Evolutionary conservation across 768 basidiomycete genomes (phyloP).

Genomic region (Mycena venus): DNA sequence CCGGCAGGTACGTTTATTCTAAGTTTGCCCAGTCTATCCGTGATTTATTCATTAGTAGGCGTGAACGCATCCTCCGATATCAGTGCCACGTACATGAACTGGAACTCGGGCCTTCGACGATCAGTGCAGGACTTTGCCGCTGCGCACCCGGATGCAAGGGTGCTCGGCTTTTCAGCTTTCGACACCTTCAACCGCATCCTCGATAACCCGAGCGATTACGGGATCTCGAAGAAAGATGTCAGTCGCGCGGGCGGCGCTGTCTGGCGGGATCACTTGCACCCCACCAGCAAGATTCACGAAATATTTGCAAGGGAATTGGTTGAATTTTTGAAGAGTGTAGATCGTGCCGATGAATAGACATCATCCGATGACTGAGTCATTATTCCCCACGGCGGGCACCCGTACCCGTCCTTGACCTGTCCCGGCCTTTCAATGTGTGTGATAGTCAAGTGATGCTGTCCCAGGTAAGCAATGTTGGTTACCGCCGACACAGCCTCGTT

Average conservation of each 20-base stretch:
- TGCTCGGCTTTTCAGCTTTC: constrained; percentile 64
- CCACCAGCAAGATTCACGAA: constrained; percentile 64
- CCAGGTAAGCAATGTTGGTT: too few relatives aligned
- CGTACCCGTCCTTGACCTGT: too few relatives aligned
- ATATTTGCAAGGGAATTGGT: constrained; percentile 60
- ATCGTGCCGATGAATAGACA: not conserved
- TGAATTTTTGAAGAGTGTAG: constrained; percentile 47
- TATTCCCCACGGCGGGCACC: too few relatives aligned
- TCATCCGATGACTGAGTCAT: too few relatives aligned
- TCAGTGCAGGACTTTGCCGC: constrained; percentile 51
- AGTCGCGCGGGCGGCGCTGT: constrained; percentile 52
- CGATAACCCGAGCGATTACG: constrained; percentile 57
- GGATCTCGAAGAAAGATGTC: constrained; percentile 51
- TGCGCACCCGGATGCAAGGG: constrained; percentile 58
- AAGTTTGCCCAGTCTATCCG: too few relatives aligned
- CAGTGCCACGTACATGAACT: constrained; percentile 42
- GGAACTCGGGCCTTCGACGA: constrained; percentile 60
- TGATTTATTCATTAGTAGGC: not conserved
- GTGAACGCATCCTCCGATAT: constrained; percentile 11
- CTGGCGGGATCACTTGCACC: constrained; percentile 69
- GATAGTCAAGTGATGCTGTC: too few relatives aligned
- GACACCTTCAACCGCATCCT: constrained; percentile 61
- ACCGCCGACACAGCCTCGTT: too few relatives aligned
- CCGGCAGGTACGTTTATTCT: constrained; percentile 55
- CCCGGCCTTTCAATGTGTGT: too few relatives aligned